These are phyloP conservation scores for Lepidium africanum DNA, from an alignment of 345 rosid species.

Conservation along the genomic window DNA sequence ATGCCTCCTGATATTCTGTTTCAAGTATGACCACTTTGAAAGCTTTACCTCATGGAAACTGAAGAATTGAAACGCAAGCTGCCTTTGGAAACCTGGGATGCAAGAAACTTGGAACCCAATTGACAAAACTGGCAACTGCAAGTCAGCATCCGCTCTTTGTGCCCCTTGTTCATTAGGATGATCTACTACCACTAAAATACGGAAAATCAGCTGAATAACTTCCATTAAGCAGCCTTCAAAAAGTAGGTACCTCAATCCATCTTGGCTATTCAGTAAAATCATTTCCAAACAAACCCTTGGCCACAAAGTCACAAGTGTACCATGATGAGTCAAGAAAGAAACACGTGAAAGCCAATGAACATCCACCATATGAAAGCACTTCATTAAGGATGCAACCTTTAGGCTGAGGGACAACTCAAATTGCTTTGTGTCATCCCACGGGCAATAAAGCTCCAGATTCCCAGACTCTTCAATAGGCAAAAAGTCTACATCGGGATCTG, in stretches of 20 bases:
- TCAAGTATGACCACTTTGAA: slow-evolving; percentile 58
- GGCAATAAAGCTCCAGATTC: slow-evolving; percentile 29
- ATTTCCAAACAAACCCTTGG: slow-evolving; percentile 82
- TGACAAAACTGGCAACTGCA: slow-evolving; percentile 61
- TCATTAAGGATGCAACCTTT: slow-evolving; percentile 30
- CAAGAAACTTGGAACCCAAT: slow-evolving; percentile 60
- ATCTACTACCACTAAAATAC: slow-evolving; percentile 44
- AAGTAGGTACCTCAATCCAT: slow-evolving; percentile 60
- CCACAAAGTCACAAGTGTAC: slow-evolving; percentile 49
- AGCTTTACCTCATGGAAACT: slow-evolving; percentile 47
- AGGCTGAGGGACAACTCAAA: slow-evolving; percentile 36
- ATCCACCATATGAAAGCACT: slow-evolving; percentile 29
- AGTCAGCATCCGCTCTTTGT: slow-evolving; percentile 37
- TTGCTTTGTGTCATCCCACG: slow-evolving; percentile 28
- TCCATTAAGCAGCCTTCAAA: slow-evolving; percentile 82
- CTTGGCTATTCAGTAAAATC: slow-evolving; percentile 65
- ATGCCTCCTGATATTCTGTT: slow-evolving; percentile 42
- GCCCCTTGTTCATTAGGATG: slow-evolving; percentile 41
- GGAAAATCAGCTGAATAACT: slow-evolving; percentile 51
- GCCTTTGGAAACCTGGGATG: slow-evolving; percentile 43
- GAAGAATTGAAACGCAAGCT: slow-evolving; percentile 55
- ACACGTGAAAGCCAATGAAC: slow-evolving; percentile 38
- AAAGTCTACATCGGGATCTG: slow-evolving; percentile 31
- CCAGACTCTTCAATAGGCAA: slow-evolving; percentile 36
- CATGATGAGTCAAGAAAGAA: slow-evolving; percentile 43